Conservation (phyloP, 192 early-diverging fungal genomes). For the Rhizophagus clarus region DNA sequence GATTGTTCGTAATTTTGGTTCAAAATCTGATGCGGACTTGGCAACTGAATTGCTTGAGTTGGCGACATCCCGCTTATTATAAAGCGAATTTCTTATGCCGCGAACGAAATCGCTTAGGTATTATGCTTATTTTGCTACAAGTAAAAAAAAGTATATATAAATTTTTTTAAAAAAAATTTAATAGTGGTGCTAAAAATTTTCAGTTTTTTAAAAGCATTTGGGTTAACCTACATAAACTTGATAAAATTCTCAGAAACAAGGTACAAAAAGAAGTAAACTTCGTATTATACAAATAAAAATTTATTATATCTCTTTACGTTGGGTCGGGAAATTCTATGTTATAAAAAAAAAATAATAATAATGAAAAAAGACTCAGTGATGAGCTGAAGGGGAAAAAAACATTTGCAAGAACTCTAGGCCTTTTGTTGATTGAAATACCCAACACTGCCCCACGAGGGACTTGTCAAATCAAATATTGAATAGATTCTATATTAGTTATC, state of each 20-base stretch:
- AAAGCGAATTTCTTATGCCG: constrained; percentile 8
- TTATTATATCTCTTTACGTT: background rate
- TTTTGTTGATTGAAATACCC: background rate
- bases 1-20: constrained; percentile 7
- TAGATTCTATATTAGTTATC: background rate
- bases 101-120: background rate
- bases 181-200: background rate
- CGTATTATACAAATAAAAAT: background rate
- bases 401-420: background rate
- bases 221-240: background rate
- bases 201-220: background rate
- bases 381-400: background rate
- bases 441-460: background rate
- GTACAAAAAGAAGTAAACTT: background rate
- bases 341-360: background rate
- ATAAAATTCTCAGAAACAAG: background rate
- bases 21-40: constrained; percentile 13
- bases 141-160: background rate
- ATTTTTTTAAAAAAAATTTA: background rate
- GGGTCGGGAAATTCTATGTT: background rate
- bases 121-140: background rate
- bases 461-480: background rate
- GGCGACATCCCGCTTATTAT: constrained; percentile 1
- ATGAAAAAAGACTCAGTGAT: background rate
- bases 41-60: constrained; percentile 14